phyloP scores from a whole-genome alignment of 2,329 filamentous ascomycete species.

The Beauveria bassiana region DNA sequence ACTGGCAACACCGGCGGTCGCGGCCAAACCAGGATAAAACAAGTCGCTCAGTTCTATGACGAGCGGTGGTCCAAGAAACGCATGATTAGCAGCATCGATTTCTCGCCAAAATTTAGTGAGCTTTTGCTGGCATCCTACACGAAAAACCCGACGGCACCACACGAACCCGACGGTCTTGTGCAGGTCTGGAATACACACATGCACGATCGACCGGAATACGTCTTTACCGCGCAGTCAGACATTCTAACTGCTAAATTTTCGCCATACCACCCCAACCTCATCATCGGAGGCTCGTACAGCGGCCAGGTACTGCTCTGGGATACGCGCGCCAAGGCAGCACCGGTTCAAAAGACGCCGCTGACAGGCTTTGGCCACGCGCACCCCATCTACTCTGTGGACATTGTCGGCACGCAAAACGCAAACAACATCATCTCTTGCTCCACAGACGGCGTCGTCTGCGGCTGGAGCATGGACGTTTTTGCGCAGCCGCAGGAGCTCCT shows the following conservation, averaged over 20 bases:
- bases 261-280: slow-evolving; percentile 94
- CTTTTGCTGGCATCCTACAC: slow-evolving; percentile 91
- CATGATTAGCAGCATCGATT: slow-evolving; percentile 93
- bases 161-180: slow-evolving; percentile 86
- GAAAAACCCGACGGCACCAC: slow-evolving; percentile 90
- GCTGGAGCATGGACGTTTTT: slow-evolving; percentile 97
- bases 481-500: slow-evolving; percentile 92
- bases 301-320: slow-evolving; percentile 97
- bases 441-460: slow-evolving; percentile 92
- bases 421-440: slow-evolving; percentile 98
- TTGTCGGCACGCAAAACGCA: slow-evolving; percentile 95
- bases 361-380: slow-evolving; percentile 95
- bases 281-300: slow-evolving; percentile 92
- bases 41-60: slow-evolving; percentile 89
- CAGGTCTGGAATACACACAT: slow-evolving; percentile 97
- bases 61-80: slow-evolving; percentile 95
- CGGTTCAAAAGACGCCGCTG: slow-evolving; percentile 91
- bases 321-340: slow-evolving; percentile 78
- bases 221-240: slow-evolving; percentile 93
- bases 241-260: slow-evolving; percentile 95
- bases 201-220: slow-evolving; percentile 88
- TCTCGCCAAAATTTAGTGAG: slow-evolving; percentile 92
- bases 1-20: slow-evolving; percentile 61
- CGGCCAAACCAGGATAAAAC: slow-evolving; percentile 68
- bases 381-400: slow-evolving; percentile 89